These are phyloP conservation scores for Rhynchospora breviuscula DNA, from an alignment of 176 grass and related monocot species.

Conservation along the genomic window DNA sequence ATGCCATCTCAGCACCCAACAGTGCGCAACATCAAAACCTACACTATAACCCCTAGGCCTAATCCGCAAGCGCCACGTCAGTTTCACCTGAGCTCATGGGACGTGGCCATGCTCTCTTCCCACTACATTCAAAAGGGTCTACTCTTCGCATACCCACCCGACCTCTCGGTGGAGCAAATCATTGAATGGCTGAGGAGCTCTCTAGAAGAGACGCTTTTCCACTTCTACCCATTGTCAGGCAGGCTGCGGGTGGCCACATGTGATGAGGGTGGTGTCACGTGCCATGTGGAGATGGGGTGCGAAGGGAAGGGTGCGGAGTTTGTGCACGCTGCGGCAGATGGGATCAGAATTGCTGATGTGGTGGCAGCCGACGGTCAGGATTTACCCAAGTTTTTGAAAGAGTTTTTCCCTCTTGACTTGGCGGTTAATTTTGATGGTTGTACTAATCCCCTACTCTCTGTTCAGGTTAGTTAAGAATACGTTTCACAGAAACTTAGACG, in stretches of 20 bases:
- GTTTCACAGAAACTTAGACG: no score
- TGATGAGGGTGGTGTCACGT: not conserved
- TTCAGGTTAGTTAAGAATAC: slow-evolving; percentile 27
- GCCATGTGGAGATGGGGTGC: slow-evolving; percentile 41
- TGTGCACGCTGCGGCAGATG: slow-evolving; percentile 38
- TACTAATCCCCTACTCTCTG: slow-evolving; percentile 31
- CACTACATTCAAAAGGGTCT: slow-evolving; percentile 59
- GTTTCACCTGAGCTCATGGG: slow-evolving; percentile 5
- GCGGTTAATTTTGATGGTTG: slow-evolving; percentile 41
- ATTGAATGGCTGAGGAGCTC: slow-evolving; percentile 32
- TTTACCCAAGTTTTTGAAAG: slow-evolving; percentile 31
- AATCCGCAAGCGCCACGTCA: not conserved
- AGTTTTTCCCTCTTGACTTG: slow-evolving; percentile 32
- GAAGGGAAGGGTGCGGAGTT: slow-evolving; percentile 45
- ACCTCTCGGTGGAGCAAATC: not conserved
- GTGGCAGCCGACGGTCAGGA: slow-evolving; percentile 21
- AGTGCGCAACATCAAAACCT: not conserved
- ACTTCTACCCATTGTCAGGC: slow-evolving; percentile 68
- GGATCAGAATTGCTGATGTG: slow-evolving; percentile 25
- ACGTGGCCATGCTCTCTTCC: not conserved
- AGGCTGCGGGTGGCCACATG: slow-evolving; percentile 21
- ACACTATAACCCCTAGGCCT: not conserved
- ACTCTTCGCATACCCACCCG: slow-evolving; percentile 32
- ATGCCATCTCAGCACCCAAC: not conserved
- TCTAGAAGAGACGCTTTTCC: slow-evolving; percentile 30